These are phyloP conservation scores for Ascochyta viciae-villosae DNA, from an alignment of 2,329 filamentous ascomycete species.

Conservation along the genomic window DNA sequence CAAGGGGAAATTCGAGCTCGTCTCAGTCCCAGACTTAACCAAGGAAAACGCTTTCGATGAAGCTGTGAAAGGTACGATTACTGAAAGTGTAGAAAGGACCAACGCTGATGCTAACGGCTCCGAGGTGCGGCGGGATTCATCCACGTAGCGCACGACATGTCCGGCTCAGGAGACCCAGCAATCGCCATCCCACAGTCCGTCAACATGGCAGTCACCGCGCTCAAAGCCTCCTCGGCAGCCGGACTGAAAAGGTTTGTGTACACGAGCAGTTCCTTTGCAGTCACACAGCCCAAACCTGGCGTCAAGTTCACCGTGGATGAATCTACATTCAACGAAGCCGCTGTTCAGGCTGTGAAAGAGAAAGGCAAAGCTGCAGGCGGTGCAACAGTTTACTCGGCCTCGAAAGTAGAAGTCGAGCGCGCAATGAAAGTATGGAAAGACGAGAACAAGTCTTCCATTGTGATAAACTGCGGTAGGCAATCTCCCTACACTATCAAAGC, in stretches of 20 bases:
- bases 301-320: constrained; percentile 43
- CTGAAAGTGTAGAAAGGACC: background rate
- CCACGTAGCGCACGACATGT: constrained; percentile 55
- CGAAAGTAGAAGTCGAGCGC: constrained; percentile 57
- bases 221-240: constrained; percentile 50
- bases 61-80: constrained; percentile 31
- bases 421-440: constrained; percentile 56
- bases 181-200: constrained; percentile 53
- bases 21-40: constrained; percentile 40
- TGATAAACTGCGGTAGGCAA: constrained; percentile 46
- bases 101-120: background rate
- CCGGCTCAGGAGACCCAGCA: constrained; percentile 45
- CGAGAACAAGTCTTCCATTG: constrained; percentile 54
- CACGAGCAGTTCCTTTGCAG: constrained; percentile 53
- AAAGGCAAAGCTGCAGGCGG: constrained; percentile 13
- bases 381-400: constrained; percentile 52
- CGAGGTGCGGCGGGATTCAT: constrained; percentile 50
- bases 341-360: constrained; percentile 36
- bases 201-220: constrained; percentile 46
- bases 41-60: constrained; percentile 35
- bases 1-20: constrained; percentile 35
- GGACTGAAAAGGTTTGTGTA: constrained; percentile 51
- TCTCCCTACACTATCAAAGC: too few relatives aligned
- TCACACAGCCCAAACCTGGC: constrained; percentile 43
- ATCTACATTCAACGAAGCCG: constrained; percentile 49